A percentile compares a stretch with the other conserved stretches of the same genome.
These are phyloP conservation scores for Ustilago xerochloae DNA, from an alignment of 1,284 basidiomycete species.

Conservation along the genomic window DNA sequence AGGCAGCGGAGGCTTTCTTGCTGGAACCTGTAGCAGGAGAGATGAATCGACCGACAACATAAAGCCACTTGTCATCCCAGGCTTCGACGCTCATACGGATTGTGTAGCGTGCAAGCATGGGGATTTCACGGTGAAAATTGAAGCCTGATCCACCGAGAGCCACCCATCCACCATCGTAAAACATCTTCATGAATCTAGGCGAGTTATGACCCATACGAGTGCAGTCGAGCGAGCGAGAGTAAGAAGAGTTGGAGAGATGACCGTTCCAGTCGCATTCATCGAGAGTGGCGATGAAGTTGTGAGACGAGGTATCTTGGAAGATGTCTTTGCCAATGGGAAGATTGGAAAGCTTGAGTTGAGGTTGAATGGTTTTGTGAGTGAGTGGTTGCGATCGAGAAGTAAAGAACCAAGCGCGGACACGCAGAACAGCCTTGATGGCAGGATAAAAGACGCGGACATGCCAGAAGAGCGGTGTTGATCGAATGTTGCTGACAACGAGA, in stretches of 20 bases:
- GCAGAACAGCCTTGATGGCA: conserved; percentile 27
- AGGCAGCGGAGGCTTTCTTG: neutral
- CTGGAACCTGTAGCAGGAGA: conserved; percentile 6
- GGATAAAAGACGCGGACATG: conserved; percentile 43
- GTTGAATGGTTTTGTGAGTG: conserved; percentile 9
- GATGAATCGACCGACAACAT: conserved; percentile 45
- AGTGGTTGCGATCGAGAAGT: neutral
- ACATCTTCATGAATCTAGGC: conserved; percentile 36
- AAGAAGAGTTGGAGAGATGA: conserved; percentile 56
- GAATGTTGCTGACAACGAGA: conserved; percentile 42
- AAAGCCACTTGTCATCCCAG: conserved; percentile 64
- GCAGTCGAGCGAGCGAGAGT: conserved; percentile 47
- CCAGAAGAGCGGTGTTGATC: conserved; percentile 50
- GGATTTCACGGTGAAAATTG: conserved; percentile 56
- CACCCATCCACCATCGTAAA: conserved; percentile 49
- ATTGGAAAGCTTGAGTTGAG: conserved; percentile 28
- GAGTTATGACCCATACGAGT: conserved; percentile 44
- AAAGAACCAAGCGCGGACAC: conserved; percentile 16
- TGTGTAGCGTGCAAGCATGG: conserved; percentile 45
- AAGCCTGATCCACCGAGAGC: conserved; percentile 48
- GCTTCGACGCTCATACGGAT: conserved; percentile 42
- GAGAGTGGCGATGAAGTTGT: conserved; percentile 31
- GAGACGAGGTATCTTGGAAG: conserved; percentile 34
- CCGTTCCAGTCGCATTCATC: conserved; percentile 58
- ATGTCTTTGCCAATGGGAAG: conserved; percentile 54